These are phyloP conservation scores for Biscogniauxia mediterranea DNA, from an alignment of 2,329 filamentous ascomycete species.

Conservation along the genomic window DNA sequence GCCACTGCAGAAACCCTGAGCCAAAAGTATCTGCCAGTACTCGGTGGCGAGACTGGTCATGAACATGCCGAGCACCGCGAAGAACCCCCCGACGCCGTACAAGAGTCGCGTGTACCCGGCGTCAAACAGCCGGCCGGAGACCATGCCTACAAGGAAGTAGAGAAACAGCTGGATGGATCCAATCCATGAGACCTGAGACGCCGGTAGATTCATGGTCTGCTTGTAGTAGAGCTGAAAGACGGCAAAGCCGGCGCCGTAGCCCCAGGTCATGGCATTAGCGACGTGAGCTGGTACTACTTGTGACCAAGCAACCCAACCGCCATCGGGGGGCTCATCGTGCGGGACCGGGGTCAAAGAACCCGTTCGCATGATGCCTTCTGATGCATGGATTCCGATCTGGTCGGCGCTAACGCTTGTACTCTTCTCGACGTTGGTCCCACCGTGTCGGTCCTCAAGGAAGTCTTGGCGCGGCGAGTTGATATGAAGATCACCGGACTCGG, in stretches of 20 bases:
- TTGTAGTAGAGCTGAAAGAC: constrained; percentile 34
- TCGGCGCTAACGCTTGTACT: neutral
- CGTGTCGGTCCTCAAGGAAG: constrained; percentile 1
- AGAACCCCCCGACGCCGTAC: constrained; percentile 46
- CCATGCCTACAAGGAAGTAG: constrained; percentile 31
- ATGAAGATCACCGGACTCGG: neutral
- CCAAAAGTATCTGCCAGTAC: constrained; percentile 41
- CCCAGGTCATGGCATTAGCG: constrained; percentile 21
- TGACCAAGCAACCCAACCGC: constrained; percentile 18
- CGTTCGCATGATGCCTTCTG: neutral
- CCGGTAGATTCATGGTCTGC: constrained; percentile 32
- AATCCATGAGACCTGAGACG: constrained; percentile 44
- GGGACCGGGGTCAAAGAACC: neutral
- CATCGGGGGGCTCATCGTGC: constrained; percentile 16
- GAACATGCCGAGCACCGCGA: constrained; percentile 46
- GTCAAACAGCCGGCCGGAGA: constrained; percentile 18
- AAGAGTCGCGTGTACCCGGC: constrained; percentile 40
- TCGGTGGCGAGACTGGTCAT: constrained; percentile 48
- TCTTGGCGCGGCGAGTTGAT: neutral
- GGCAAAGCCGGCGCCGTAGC: constrained; percentile 17
- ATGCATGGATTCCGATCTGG: neutral
- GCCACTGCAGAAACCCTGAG: constrained; percentile 33
- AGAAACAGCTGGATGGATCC: constrained; percentile 41
- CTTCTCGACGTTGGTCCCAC: neutral
- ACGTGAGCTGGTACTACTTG: constrained; percentile 19